phyloP scores from a whole-genome alignment of 192 early-diverging fungal genomes.

The Globomyces pollinis-pini region DNA sequence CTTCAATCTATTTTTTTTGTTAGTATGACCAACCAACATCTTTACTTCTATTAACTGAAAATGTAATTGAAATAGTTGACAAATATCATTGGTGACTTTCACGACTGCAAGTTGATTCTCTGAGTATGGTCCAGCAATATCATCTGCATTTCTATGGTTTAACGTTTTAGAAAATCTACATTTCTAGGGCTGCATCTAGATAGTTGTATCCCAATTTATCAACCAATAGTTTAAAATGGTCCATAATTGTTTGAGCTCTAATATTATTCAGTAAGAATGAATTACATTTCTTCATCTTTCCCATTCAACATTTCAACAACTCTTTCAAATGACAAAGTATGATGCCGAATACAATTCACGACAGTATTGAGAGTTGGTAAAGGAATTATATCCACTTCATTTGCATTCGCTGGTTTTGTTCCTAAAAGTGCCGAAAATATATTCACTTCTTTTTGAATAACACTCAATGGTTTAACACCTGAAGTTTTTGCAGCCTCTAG shows the following conservation, averaged over 20 bases:
- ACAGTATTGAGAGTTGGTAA: no score
- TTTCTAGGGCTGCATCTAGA: conserved; percentile 73
- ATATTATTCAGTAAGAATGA: neutral
- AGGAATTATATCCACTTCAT: no score
- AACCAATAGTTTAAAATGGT: conserved; percentile 66
- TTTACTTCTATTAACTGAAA: conserved; percentile 68
- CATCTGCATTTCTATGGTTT: conserved; percentile 61
- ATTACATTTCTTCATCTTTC: no score
- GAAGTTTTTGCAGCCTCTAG: neutral
- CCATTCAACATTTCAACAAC: no score
- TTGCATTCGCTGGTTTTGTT: no score
- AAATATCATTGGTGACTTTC: conserved; percentile 56
- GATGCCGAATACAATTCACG: no score
- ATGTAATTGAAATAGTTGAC: conserved; percentile 73
- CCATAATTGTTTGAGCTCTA: neutral
- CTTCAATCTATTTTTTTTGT: conserved; percentile 5
- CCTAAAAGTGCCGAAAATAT: no score
- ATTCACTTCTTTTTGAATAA: no score
- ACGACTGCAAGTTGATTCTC: conserved; percentile 65
- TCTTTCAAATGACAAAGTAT: no score
- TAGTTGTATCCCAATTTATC: conserved; percentile 77
- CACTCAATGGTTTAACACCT: no score
- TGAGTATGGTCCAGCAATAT: conserved; percentile 37
- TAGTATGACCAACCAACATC: conserved; percentile 41
- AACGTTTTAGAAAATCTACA: conserved; percentile 34